Percentiles rank a stretch among this genome's conserved stretches.
phyloP scores from a whole-genome alignment of 2,329 filamentous ascomycete genomes.

The Exserohilum rostratum region DNA sequence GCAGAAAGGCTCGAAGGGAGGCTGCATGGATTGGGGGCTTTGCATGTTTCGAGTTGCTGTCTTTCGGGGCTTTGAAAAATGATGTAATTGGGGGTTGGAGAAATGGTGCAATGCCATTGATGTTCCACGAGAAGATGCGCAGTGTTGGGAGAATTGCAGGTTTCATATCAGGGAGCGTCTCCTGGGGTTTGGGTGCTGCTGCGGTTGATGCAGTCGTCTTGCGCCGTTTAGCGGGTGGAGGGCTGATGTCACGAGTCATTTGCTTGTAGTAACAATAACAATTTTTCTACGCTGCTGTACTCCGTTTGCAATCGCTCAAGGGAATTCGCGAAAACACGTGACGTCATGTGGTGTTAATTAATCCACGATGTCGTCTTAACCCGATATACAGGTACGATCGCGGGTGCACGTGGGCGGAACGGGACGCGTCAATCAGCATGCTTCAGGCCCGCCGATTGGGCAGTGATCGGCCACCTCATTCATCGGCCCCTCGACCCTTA shows the following conservation, averaged over 20 bases:
- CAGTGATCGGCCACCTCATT: constrained; percentile 25
- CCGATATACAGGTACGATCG: neutral
- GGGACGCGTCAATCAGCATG: constrained; percentile 4
- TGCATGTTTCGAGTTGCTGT: neutral
- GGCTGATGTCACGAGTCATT: constrained; percentile 34
- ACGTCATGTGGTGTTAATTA: constrained; percentile 8
- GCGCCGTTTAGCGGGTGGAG: constrained; percentile 31
- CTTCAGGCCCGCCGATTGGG: constrained; percentile 17
- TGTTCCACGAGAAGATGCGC: constrained; percentile 56
- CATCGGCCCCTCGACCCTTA: constrained; percentile 29
- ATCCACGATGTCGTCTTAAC: neutral
- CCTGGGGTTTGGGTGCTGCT: neutral
- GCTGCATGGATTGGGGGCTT: constrained; percentile 17
- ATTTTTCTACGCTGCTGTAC: neutral
- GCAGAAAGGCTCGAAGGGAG: constrained; percentile 53
- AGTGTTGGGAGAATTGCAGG: constrained; percentile 8
- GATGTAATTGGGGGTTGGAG: constrained; percentile 49
- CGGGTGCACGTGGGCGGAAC: constrained; percentile 9
- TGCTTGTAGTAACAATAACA: neutral
- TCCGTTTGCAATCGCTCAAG: neutral
- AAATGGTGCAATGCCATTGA: constrained; percentile 56
- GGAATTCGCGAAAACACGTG: neutral
- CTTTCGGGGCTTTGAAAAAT: constrained; percentile 40
- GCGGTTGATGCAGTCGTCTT: constrained; percentile 14
- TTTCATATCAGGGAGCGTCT: neutral